These are phyloP conservation scores for Nakazawaea laoshanensis DNA, from an alignment of 805 yeast genomes.

Conservation along the genomic window DNA sequence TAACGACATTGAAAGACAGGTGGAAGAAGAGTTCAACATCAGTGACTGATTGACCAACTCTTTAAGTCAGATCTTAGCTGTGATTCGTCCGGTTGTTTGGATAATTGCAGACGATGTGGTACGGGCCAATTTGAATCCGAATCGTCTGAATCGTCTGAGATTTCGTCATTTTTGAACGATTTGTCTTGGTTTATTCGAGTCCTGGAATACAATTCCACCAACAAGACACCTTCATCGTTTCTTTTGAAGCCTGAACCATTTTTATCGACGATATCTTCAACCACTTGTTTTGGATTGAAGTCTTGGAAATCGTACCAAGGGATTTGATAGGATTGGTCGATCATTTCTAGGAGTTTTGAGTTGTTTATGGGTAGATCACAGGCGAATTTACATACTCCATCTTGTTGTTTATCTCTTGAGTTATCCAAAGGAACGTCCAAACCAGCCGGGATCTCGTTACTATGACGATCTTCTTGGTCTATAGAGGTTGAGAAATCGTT, in stretches of 20 bases:
- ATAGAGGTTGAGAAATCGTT: not conserved
- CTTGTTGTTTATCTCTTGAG: constrained; percentile 1
- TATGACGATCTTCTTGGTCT: not conserved
- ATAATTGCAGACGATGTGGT: not conserved
- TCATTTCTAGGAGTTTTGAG: too few species aligned
- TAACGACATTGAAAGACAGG: too few species aligned
- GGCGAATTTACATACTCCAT: constrained; percentile 12
- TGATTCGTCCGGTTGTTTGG: not conserved
- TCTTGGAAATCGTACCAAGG: constrained; percentile 32
- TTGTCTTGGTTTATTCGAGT: constrained; percentile 5
- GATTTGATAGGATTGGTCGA: constrained; percentile 22
- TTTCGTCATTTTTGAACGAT: not conserved
- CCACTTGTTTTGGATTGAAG: constrained; percentile 59
- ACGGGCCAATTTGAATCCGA: not conserved
- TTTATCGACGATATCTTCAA: constrained; percentile 59
- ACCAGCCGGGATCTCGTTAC: not conserved
- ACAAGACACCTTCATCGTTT: constrained; percentile 33
- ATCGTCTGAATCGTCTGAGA: not conserved
- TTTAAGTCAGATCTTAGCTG: not conserved
- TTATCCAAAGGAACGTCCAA: not conserved
- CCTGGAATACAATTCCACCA: constrained; percentile 25
- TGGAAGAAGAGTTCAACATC: too few species aligned
- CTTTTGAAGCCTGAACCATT: constrained; percentile 65
- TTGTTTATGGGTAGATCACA: not conserved
- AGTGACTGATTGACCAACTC: not conserved